Evolutionary conservation across 257 asterid species (phyloP).

Genomic region (Solanum chilense): DNA sequence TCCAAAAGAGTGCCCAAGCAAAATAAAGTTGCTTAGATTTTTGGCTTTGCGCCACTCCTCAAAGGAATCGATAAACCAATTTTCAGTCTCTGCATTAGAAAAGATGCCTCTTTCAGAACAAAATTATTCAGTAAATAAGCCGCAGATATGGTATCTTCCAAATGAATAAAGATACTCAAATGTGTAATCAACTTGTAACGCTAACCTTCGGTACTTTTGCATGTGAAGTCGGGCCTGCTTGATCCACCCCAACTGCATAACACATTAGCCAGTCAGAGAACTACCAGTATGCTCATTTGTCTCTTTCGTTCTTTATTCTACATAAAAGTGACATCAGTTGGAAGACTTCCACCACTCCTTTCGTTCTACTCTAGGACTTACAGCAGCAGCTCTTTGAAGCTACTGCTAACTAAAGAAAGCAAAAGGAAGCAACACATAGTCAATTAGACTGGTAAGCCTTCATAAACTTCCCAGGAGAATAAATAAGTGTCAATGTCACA

Average conservation of each 20-base stretch:
- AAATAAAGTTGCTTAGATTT: slow-evolving; percentile 70
- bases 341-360: not conserved
- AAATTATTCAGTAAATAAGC: not conserved
- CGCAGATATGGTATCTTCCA: not conserved
- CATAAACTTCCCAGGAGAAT: not conserved
- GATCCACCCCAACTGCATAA: slow-evolving; percentile 98
- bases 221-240: slow-evolving; percentile 92
- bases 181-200: not conserved
- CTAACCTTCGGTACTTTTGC: slow-evolving; percentile 97
- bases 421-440: not conserved
- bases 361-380: not conserved
- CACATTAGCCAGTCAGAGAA: not conserved
- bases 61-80: slow-evolving; percentile 72
- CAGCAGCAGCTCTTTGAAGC: not conserved
- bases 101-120: not conserved
- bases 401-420: not conserved
- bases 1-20: slow-evolving; percentile 97
- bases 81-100: slow-evolving; percentile 67
- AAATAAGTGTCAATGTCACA: not conserved
- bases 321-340: not conserved
- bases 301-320: not conserved
- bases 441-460: not conserved
- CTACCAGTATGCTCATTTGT: not conserved
- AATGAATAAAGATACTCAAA: not conserved
- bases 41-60: slow-evolving; percentile 98